Evolutionary conservation across 768 basidiomycete genomes (phyloP).

Genomic region (Boletus barrowsii): DNA sequence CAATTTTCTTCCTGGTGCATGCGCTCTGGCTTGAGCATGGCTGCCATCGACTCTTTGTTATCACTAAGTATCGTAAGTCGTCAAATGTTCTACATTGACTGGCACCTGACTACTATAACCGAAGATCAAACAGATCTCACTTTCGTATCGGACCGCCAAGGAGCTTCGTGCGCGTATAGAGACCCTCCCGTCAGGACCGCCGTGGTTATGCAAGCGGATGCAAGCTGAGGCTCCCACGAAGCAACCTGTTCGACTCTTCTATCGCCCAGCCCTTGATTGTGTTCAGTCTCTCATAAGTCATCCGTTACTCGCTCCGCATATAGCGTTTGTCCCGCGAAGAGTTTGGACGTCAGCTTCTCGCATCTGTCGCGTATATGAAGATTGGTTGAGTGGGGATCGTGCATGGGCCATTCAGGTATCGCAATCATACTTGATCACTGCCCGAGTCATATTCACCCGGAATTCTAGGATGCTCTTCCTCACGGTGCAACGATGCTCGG

Average conservation of each 20-base stretch:
- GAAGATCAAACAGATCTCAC: neutral
- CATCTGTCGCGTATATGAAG: neutral
- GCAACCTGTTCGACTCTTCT: neutral
- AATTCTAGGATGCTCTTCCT: neutral
- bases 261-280: neutral
- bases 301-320: neutral
- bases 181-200: neutral
- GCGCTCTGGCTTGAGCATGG: too few species aligned
- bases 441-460: too few species aligned
- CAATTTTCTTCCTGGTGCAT: too few species aligned
- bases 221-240: neutral
- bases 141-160: neutral
- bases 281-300: neutral
- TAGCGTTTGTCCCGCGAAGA: neutral
- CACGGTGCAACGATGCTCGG: neutral
- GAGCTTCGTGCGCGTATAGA: neutral
- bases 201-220: neutral
- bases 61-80: too few species aligned
- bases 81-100: too few species aligned
- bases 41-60: too few species aligned
- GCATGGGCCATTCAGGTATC: constrained; percentile 2
- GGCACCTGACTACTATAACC: too few species aligned
- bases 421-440: too few species aligned
- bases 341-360: neutral
- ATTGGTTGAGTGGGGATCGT: neutral